phyloP scores from a whole-genome alignment of 345 rosid species.

The Brassica carinata region DNA sequence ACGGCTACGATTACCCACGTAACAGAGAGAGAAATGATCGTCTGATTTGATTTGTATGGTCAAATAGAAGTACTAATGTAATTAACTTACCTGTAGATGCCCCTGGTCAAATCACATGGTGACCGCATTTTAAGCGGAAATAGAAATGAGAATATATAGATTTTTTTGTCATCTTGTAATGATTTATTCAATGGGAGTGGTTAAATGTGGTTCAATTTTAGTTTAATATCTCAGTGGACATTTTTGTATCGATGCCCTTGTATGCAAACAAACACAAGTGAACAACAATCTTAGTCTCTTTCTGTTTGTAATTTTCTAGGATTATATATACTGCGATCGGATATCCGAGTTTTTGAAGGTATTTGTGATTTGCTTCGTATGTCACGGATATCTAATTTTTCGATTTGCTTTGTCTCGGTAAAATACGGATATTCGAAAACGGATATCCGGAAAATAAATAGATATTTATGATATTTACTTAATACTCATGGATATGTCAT shows the following conservation, averaged over 20 bases:
- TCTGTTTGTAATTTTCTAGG: conserved; percentile 35
- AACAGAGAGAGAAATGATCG: neutral
- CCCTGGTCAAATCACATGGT: conserved; percentile 36
- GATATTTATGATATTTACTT: too few species aligned
- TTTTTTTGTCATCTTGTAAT: conserved; percentile 34
- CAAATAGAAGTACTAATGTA: neutral
- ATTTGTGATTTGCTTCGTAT: too few species aligned
- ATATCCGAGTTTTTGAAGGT: too few species aligned
- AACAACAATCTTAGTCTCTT: conserved; percentile 34
- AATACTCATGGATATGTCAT: too few species aligned
- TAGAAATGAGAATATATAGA: conserved; percentile 26
- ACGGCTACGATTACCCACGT: too few species aligned
- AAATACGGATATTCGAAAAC: too few species aligned
- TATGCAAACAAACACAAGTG: conserved; percentile 32
- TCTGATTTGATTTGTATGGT: neutral
- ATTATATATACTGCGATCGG: too few species aligned
- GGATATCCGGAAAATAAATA: too few species aligned
- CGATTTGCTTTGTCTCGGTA: too few species aligned
- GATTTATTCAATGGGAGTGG: conserved; percentile 42
- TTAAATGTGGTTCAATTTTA: conserved; percentile 3
- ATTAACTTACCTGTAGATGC: neutral
- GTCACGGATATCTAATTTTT: too few species aligned
- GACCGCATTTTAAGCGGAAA: conserved; percentile 37
- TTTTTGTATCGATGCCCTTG: conserved; percentile 24
- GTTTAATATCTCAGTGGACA: conserved; percentile 24